Evolutionary conservation across 2,329 filamentous ascomycete species (phyloP), one percentile per base, ranked within the genome.

Genomic region (Orbilia brochopaga): DNA sequence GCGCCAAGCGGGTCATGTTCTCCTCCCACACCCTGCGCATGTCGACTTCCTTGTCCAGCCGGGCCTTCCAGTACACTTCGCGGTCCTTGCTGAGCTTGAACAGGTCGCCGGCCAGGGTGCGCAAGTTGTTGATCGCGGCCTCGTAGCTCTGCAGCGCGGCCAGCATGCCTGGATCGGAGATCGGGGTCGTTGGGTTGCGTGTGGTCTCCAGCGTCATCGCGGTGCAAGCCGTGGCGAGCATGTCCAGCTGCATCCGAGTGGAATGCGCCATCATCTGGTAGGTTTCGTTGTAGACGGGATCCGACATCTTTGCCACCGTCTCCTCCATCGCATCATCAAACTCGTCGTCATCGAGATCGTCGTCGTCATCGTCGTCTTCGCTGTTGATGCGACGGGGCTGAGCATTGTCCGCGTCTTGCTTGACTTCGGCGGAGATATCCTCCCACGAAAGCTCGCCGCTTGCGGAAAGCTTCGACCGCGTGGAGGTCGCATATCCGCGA

Each of bases 11-110:
- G 8, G 94, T 92, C 94, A 99, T 97, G 80, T 92, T 97, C 77
- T 99, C 94, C 80, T 99, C 94, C 94, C 94, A 99, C 87, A 99
- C 90, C 69, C 90, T 88, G 40, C 94, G 87, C 81, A 97, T 89
- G 78, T 96, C 91, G 48, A 88, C 88, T 81, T 99, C 94, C 60
- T 92, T 88, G 75, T 96, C 92, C 44, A 99, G 83, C 13, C 92
- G 88, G 78, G 96, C 95, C 79, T 97, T 93, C 94, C 94, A 99
- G 79, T 96, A 96, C 0, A 91, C 88, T 79, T 99, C 94, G 57
- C 95, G 89, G 78, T 99, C 94, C 76, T 90, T 88, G 7, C 92
- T 93, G 77, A 99, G 97, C 56, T 92, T 91, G 52, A 97, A 83
- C 7, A 99, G 83, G 78, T 97, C 92, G 19, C 90, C 88, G 66